These are phyloP conservation scores for Citrus sinensis DNA, from an alignment of 345 rosid species.

Conservation along the genomic window DVS_A1.0 CM039168.1:23348001-23348500, in stretches of 20 bases:
- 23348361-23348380: constrained; percentile 29
- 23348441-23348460: constrained; percentile 14
- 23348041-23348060: constrained; percentile 59
- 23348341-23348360: constrained; percentile 34
- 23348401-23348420: constrained; percentile 5
- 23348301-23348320: constrained; percentile 26
- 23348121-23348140: constrained; percentile 13
- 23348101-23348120: constrained; percentile 12
- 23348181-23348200: constrained; percentile 11
- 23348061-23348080: constrained; percentile 66
- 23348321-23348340: constrained; percentile 32
- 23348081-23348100: constrained; percentile 42
- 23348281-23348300: constrained; percentile 61
- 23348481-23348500: constrained; percentile 46
- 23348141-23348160: constrained; percentile 25
- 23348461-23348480: constrained; percentile 27
- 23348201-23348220: not conserved
- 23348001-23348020: not conserved
- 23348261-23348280: constrained; percentile 72
- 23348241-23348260: constrained; percentile 58
- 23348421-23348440: not conserved
- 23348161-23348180: constrained; percentile 21
- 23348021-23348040: constrained; percentile 55
- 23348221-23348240: constrained; percentile 18
- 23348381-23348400: not conserved